These are phyloP conservation scores for Pseudocercospora macadamiae DNA, from an alignment of 2,329 filamentous ascomycete genomes.

Conservation along the genomic window DNA sequence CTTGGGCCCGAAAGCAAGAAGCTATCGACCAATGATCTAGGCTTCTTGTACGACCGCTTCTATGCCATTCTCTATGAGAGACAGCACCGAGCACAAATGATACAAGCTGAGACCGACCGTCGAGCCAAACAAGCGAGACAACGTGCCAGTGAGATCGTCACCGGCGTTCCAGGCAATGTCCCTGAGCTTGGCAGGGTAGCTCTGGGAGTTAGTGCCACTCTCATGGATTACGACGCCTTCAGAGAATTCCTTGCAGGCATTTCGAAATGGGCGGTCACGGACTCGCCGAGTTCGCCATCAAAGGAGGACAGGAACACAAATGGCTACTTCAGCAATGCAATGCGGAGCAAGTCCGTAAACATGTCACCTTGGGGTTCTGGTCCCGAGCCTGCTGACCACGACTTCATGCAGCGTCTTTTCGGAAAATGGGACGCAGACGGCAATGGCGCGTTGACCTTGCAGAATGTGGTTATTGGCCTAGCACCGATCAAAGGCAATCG, in stretches of 20 bases:
- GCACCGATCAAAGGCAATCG: constrained; percentile 89
- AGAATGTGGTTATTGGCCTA: constrained; percentile 89
- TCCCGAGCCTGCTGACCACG: constrained; percentile 82
- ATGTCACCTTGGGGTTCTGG: constrained; percentile 61
- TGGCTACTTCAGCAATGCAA: constrained; percentile 58
- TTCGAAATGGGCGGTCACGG: constrained; percentile 89
- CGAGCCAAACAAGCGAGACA: constrained; percentile 64
- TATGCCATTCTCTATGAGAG: constrained; percentile 90
- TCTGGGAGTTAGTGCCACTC: constrained; percentile 81
- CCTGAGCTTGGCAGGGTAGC: constrained; percentile 86
- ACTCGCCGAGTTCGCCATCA: constrained; percentile 68
- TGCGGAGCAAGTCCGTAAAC: constrained; percentile 41
- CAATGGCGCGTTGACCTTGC: constrained; percentile 76
- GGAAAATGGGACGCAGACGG: constrained; percentile 82
- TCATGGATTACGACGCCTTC: constrained; percentile 98
- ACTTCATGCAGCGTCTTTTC: constrained; percentile 89
- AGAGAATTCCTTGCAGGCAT: constrained; percentile 86
- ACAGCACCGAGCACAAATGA: constrained; percentile 76
- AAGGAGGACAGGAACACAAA: constrained; percentile 56
- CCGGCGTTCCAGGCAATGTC: constrained; percentile 50
- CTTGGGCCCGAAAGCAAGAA: constrained; percentile 95
- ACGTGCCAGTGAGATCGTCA: constrained; percentile 54
- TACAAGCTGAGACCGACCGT: constrained; percentile 71
- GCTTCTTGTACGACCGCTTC: constrained; percentile 90
- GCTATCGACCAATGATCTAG: constrained; percentile 80